phyloP scores from a whole-genome alignment of 2,329 filamentous ascomycete genomes.

The Lachnellula cervina region DNA sequence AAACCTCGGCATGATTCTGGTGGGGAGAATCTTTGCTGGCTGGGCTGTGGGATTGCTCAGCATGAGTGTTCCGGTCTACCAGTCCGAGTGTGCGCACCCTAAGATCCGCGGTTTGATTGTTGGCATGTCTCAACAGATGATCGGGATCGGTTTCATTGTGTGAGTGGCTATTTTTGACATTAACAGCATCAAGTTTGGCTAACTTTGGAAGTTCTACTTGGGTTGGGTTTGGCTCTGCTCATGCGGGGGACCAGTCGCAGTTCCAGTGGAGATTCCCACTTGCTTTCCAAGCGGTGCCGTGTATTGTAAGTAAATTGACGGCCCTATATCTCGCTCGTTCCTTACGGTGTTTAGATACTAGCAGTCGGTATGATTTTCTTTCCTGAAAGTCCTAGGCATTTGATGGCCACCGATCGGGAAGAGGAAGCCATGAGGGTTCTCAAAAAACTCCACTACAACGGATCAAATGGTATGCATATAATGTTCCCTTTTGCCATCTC shows the following conservation, averaged over 20 bases:
- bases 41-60: conserved; percentile 54
- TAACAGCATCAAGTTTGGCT: conserved; percentile 15
- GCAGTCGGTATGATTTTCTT: conserved; percentile 66
- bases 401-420: conserved; percentile 64
- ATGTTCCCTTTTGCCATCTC: conserved; percentile 35
- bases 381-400: conserved; percentile 67
- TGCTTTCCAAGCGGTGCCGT: conserved; percentile 62
- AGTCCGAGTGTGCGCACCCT: conserved; percentile 61
- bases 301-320: conserved; percentile 39
- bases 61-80: conserved; percentile 62
- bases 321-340: conserved; percentile 29
- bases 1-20: conserved; percentile 50
- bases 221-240: conserved; percentile 49
- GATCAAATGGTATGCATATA: conserved; percentile 46
- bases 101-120: conserved; percentile 58
- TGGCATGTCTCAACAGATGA: conserved; percentile 60
- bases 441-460: conserved; percentile 64
- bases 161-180: conserved; percentile 6
- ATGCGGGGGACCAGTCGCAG: conserved; percentile 9
- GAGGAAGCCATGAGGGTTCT: conserved; percentile 63
- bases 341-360: conserved; percentile 28
- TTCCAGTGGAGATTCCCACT: conserved; percentile 28
- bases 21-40: conserved; percentile 54
- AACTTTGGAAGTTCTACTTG: conserved; percentile 48
- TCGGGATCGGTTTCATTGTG: conserved; percentile 50